A percentile compares a stretch with the other conserved stretches of the same genome.
Conservation (phyloP, 805 yeast species). For the Monosporozyma siamensis region DNA sequence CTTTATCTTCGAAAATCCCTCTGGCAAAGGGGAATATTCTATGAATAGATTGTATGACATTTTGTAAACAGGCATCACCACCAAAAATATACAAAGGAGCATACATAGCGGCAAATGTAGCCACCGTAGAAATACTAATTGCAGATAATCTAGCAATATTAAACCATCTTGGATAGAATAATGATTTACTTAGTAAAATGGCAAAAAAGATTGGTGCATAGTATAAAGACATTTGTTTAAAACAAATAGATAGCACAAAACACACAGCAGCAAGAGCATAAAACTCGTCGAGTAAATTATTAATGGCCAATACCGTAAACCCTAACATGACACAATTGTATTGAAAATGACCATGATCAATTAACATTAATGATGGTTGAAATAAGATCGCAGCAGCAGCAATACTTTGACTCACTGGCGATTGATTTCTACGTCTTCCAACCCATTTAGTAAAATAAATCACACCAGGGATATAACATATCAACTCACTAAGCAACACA, state of each 20-base stretch:
- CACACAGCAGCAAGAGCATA: constrained; percentile 61
- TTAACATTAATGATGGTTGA: constrained; percentile 73
- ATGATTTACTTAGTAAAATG: constrained; percentile 53
- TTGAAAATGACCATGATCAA: constrained; percentile 98
- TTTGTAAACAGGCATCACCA: constrained; percentile 29
- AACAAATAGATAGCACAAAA: constrained; percentile 69
- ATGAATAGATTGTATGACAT: constrained; percentile 43
- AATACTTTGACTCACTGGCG: constrained; percentile 67
- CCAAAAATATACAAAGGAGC: constrained; percentile 51
- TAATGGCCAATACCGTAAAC: constrained; percentile 57
- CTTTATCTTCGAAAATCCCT: constrained; percentile 95
- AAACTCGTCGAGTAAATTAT: constrained; percentile 54
- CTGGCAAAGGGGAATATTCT: constrained; percentile 88
- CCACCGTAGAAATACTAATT: constrained; percentile 55
- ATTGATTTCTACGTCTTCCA: constrained; percentile 48
- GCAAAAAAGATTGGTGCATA: constrained; percentile 85
- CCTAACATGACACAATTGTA: constrained; percentile 94
- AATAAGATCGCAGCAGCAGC: constrained; percentile 71
- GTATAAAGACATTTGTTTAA: constrained; percentile 93
- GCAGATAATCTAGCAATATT: constrained; percentile 49
- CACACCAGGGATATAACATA: constrained; percentile 73
- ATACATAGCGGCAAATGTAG: constrained; percentile 43
- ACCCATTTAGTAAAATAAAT: constrained; percentile 60
- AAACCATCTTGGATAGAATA: constrained; percentile 32
- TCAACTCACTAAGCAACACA: constrained; percentile 63